Conservation (phyloP, 176 grass and related monocot genomes). For the Juncus effusus region DNA sequence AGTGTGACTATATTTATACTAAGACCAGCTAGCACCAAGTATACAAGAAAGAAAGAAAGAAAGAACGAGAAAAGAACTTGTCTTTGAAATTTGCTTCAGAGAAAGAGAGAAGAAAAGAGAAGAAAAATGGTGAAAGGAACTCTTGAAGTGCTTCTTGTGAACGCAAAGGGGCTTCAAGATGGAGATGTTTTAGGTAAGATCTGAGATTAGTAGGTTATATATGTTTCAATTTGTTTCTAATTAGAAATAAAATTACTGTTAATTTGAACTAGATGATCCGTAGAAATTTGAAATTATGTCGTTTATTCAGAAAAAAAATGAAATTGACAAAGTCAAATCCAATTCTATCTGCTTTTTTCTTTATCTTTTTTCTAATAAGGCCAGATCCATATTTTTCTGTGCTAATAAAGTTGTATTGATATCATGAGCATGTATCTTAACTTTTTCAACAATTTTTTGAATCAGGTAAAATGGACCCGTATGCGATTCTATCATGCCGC, state of each 20-base stretch:
- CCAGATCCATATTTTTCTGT: too few relatives aligned
- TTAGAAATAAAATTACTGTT: too few relatives aligned
- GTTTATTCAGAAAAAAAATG: too few relatives aligned
- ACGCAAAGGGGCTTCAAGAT: constrained; percentile 19
- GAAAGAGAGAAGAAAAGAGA: constrained; percentile 4
- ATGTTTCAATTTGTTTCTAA: too few relatives aligned
- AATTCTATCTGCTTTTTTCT: too few relatives aligned
- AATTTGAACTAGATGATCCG: too few relatives aligned
- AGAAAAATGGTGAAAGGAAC: constrained; percentile 18
- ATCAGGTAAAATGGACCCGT: constrained; percentile 89
- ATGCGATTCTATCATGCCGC: constrained; percentile 62
- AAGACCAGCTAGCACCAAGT: neutral
- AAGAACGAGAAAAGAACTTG: neutral
- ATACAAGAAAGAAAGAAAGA: neutral
- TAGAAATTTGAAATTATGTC: too few relatives aligned
- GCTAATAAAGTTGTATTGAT: too few relatives aligned
- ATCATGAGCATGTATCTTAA: neutral
- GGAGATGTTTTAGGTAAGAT: constrained; percentile 9
- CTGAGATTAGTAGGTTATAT: too few relatives aligned
- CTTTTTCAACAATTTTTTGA: neutral
- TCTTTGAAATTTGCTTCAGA: neutral
- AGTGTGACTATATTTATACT: neutral
- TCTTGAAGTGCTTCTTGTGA: constrained; percentile 24
- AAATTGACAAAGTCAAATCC: too few relatives aligned
- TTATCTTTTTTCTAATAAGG: too few relatives aligned